These are phyloP conservation scores for Vigna unguiculata DNA, from an alignment of 306 rosid genomes.

Conservation along the genomic window DNA sequence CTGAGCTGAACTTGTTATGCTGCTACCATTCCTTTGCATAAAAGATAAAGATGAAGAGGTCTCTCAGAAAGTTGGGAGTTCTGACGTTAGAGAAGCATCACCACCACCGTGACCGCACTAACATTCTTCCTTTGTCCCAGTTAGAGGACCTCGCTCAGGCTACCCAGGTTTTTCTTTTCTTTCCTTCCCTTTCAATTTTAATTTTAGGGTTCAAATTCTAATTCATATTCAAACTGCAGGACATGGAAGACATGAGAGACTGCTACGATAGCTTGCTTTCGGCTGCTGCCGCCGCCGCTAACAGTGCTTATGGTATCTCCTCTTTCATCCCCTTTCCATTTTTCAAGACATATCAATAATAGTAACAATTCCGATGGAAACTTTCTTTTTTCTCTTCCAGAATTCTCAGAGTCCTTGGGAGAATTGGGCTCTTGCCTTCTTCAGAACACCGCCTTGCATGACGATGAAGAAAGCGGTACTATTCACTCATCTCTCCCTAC, in stretches of 20 bases:
- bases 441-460: conserved; percentile 78
- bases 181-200: background rate
- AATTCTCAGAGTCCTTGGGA: conserved; percentile 79
- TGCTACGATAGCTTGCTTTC: conserved; percentile 83
- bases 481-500: background rate
- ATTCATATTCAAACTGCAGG: conserved; percentile 52
- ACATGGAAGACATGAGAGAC: conserved; percentile 81
- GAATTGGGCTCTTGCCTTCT: conserved; percentile 90
- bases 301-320: conserved; percentile 70
- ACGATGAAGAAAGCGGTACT: conserved; percentile 84
- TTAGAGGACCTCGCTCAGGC: conserved; percentile 82
- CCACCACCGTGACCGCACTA: conserved; percentile 50
- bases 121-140: conserved; percentile 58
- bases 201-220: conserved; percentile 32
- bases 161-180: conserved; percentile 47
- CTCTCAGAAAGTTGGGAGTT: conserved; percentile 73
- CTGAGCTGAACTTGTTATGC: no score
- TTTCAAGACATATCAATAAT: no score
- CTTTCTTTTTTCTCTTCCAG: conserved; percentile 44
- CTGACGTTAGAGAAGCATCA: conserved; percentile 62
- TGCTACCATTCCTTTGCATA: background rate
- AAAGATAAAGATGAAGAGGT: conserved; percentile 57
- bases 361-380: background rate
- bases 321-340: background rate
- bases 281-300: conserved; percentile 82